Percentiles rank a stretch among this genome's conserved stretches.
These are phyloP conservation scores for Teratosphaeria zuluensis DNA, from an alignment of 2,329 filamentous ascomycete species.

Conservation along the genomic window DNA sequence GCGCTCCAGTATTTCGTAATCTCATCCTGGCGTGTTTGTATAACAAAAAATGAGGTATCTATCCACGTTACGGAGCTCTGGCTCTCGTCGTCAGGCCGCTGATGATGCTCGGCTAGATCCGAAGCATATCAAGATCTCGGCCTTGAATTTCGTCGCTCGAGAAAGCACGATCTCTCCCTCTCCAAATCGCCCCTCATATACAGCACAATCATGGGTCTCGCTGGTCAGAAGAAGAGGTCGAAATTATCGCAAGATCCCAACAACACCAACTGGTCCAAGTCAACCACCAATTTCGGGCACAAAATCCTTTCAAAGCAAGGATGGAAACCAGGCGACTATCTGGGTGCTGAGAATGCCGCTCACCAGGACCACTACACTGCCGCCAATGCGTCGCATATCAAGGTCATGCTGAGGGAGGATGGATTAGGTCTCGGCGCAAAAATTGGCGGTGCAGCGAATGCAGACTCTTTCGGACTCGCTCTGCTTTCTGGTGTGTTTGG, in stretches of 20 bases:
- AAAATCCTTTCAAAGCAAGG: constrained; percentile 80
- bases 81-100: background rate
- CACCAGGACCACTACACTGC: constrained; percentile 69
- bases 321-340: constrained; percentile 75
- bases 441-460: constrained; percentile 42
- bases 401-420: constrained; percentile 79
- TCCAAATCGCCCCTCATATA: background rate
- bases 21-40: constrained; percentile 11
- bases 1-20: constrained; percentile 11
- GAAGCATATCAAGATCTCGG: background rate
- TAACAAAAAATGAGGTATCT: background rate
- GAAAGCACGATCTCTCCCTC: no score
- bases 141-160: background rate
- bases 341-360: constrained; percentile 67
- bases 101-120: background rate
- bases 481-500: constrained; percentile 80
- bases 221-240: constrained; percentile 28
- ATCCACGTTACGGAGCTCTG: background rate
- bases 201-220: constrained; percentile 12
- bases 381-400: constrained; percentile 76
- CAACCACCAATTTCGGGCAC: constrained; percentile 76
- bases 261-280: constrained; percentile 85
- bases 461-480: constrained; percentile 3
- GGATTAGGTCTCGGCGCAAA: constrained; percentile 82
- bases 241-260: constrained; percentile 89